Conservation (phyloP, 2,329 filamentous ascomycete species). For the Phialocephala subalpina region DNA sequence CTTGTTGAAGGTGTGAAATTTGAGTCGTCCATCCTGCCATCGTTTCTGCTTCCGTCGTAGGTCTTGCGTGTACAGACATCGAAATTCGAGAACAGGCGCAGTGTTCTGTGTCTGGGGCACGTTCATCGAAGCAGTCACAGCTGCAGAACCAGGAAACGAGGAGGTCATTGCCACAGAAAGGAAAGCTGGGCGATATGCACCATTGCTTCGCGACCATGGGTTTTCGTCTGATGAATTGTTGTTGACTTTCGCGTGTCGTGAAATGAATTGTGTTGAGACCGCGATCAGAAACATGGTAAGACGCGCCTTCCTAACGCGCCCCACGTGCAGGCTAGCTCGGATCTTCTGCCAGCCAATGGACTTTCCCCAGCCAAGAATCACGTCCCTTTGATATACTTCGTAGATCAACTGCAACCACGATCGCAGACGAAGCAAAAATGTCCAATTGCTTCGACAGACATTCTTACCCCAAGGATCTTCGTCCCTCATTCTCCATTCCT, state of each 20-base stretch:
- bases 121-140: conserved; percentile 30
- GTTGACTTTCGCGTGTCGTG: background rate
- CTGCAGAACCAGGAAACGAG: conserved; percentile 12
- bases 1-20: conserved; percentile 91
- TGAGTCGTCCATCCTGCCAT: conserved; percentile 92
- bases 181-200: background rate
- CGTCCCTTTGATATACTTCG: background rate
- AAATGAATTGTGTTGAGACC: background rate
- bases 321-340: conserved; percentile 11
- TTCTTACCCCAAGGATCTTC: background rate
- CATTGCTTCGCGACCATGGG: background rate
- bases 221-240: background rate
- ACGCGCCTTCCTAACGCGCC: conserved; percentile 18
- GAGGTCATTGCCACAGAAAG: conserved; percentile 25
- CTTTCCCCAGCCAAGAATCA: background rate
- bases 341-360: background rate
- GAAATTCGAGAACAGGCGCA: conserved; percentile 82
- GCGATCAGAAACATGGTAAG: background rate
- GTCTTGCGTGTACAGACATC: conserved; percentile 88
- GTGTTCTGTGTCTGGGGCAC: conserved; percentile 52
- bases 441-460: background rate
- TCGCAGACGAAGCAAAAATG: background rate
- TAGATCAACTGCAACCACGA: conserved; percentile 2
- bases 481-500: background rate
- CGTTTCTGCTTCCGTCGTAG: conserved; percentile 86